A percentile compares a stretch with the other conserved stretches of the same genome.
Conservation (phyloP, 1,139 yeast species). For the Geotrichum europaeum region DNA sequence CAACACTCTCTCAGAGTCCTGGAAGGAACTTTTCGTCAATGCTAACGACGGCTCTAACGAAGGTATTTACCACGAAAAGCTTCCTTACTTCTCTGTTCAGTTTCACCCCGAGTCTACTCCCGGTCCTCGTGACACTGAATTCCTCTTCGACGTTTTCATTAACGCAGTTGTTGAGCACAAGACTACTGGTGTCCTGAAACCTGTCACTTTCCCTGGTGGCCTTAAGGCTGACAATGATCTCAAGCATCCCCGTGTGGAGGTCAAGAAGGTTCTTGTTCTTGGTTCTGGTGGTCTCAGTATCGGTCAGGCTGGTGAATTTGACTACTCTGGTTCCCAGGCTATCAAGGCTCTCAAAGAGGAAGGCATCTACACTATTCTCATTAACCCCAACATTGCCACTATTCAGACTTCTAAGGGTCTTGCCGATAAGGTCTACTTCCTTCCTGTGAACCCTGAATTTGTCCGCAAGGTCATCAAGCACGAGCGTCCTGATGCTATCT, state of each 20-base stretch:
- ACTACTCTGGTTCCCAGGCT: conserved; percentile 90
- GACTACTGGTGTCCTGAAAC: conserved; percentile 52
- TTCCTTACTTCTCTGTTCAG: conserved; percentile 95
- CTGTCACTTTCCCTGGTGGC: conserved; percentile 92
- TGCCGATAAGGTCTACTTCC: conserved; percentile 90
- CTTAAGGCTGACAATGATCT: conserved; percentile 53
- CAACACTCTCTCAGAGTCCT: conserved; percentile 60
- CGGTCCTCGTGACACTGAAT: conserved; percentile 98
- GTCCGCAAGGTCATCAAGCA: conserved; percentile 91
- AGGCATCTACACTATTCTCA: conserved; percentile 73
- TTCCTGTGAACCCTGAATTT: conserved; percentile 93
- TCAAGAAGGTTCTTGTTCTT: conserved; percentile 88
- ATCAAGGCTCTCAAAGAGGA: conserved; percentile 81
- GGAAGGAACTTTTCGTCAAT: conserved; percentile 93
- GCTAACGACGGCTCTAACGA: conserved; percentile 98
- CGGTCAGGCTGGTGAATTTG: conserved; percentile 99
- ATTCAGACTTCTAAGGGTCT: conserved; percentile 94
- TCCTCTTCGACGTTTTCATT: conserved; percentile 89
- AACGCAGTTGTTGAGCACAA: conserved; percentile 66
- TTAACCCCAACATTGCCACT: conserved; percentile 96
- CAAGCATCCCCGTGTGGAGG: conserved; percentile 70
- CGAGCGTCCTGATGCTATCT: conserved; percentile 96
- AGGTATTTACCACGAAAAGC: conserved; percentile 86
- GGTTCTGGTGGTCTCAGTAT: conserved; percentile 99
- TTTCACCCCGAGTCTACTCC: conserved; percentile 99